These are phyloP conservation scores for Didymella sp. DNA, from an alignment of 2,329 filamentous ascomycete species.

Conservation along the genomic window DNA sequence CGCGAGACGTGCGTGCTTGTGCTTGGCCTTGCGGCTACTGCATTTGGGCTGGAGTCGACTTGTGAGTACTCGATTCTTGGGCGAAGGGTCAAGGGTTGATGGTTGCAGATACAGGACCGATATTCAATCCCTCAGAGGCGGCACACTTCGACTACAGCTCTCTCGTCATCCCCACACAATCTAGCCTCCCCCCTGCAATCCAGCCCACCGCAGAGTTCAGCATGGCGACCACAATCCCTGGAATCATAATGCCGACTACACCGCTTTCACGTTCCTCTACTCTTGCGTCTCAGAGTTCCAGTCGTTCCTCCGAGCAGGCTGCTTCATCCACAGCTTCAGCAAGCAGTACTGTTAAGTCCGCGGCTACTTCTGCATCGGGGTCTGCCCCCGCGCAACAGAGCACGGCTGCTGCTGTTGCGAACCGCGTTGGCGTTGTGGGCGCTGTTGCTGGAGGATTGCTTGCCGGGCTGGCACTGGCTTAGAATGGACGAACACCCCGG, in stretches of 20 bases:
- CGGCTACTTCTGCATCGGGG: conserved; percentile 17
- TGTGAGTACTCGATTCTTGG: neutral
- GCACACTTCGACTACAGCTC: conserved; percentile 28
- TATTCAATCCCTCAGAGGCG: conserved; percentile 29
- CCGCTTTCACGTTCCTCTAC: conserved; percentile 7
- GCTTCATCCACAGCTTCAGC: conserved; percentile 12
- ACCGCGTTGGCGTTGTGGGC: conserved; percentile 26
- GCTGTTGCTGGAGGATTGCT: conserved; percentile 30
- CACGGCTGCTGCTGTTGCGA: conserved; percentile 28
- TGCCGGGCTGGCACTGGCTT: conserved; percentile 31
- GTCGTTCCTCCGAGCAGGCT: conserved; percentile 4
- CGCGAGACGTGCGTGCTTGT: conserved; percentile 19
- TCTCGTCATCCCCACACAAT: conserved; percentile 27
- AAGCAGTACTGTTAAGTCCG: conserved; percentile 1
- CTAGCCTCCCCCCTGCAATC: conserved; percentile 15
- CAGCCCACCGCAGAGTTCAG: conserved; percentile 14
- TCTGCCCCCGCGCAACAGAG: conserved; percentile 23
- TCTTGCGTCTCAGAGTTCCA: neutral
- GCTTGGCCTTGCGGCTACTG: conserved; percentile 20
- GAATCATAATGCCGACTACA: conserved; percentile 4
- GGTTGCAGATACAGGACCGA: conserved; percentile 26
- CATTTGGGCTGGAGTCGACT: neutral
- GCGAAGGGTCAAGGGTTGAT: neutral
- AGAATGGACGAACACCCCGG: neutral
- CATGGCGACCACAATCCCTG: conserved; percentile 16